A percentile compares a stretch with the other conserved stretches of the same genome.
phyloP scores from a whole-genome alignment of 1,139 yeast species.

The Pichia sp. region DNA sequence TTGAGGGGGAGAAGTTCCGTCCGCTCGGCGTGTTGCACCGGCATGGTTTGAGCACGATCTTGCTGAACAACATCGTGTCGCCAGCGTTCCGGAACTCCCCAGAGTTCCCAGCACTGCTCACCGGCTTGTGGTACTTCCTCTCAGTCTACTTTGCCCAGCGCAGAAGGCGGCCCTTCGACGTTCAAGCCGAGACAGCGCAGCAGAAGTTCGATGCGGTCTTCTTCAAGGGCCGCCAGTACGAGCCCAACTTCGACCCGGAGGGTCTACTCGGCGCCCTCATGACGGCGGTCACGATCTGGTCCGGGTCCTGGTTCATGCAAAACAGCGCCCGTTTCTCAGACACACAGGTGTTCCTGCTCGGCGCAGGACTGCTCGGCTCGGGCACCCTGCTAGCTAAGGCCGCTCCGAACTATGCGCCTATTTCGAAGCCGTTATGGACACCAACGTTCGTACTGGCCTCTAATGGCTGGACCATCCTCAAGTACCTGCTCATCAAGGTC shows the following conservation, averaged over 20 bases:
- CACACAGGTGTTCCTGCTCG: neutral
- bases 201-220: conserved; percentile 30
- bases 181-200: conserved; percentile 32
- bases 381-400: neutral
- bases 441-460: conserved; percentile 32
- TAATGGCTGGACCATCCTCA: conserved; percentile 8
- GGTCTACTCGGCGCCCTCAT: conserved; percentile 34
- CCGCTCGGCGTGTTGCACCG: conserved; percentile 36
- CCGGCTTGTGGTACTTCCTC: neutral
- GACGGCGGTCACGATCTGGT: conserved; percentile 35
- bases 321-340: conserved; percentile 20
- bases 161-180: conserved; percentile 26
- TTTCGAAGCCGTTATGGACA: conserved; percentile 28
- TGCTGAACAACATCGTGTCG: conserved; percentile 16
- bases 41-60: conserved; percentile 32
- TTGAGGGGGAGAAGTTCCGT: conserved; percentile 23
- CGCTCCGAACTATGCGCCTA: neutral
- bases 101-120: neutral
- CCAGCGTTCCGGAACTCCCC: conserved; percentile 1
- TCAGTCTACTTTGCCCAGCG: neutral
- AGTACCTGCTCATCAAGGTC: conserved; percentile 10
- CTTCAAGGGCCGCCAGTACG: conserved; percentile 25
- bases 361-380: neutral
- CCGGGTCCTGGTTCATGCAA: conserved; percentile 31
- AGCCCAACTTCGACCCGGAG: conserved; percentile 34